Conservation (phyloP, 768 basidiomycete species). For the Pleurotus eryngii region DNA sequence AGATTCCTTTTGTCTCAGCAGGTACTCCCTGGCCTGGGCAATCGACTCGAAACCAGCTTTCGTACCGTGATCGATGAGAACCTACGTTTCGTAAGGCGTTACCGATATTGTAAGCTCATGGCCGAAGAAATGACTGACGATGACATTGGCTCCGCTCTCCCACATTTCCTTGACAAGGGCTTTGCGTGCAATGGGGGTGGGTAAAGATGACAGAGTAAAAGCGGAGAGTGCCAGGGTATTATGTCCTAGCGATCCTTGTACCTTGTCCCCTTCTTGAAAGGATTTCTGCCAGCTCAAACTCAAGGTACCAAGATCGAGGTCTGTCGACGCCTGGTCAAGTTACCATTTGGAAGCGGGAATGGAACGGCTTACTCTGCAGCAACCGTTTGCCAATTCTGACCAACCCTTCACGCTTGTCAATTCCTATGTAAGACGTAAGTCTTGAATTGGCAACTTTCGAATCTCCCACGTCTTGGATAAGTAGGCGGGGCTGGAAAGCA, state of each 20-base stretch:
- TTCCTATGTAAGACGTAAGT: slow-evolving; percentile 61
- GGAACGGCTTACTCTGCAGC: slow-evolving; percentile 41
- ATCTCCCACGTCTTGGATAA: slow-evolving; percentile 21
- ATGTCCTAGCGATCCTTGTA: slow-evolving; percentile 39
- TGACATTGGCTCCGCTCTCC: slow-evolving; percentile 83
- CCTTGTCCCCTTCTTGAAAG: slow-evolving; percentile 45
- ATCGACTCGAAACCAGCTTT: slow-evolving; percentile 73
- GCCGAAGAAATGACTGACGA: slow-evolving; percentile 65
- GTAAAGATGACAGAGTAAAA: slow-evolving; percentile 77
- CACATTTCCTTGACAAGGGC: slow-evolving; percentile 80
- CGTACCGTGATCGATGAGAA: slow-evolving; percentile 84
- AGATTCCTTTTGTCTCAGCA: slow-evolving; percentile 59
- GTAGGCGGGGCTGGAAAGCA: slow-evolving; percentile 48
- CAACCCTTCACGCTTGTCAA: slow-evolving; percentile 77
- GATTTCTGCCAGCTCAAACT: slow-evolving; percentile 53
- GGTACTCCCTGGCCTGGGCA: slow-evolving; percentile 71
- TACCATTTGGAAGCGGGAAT: slow-evolving; percentile 5
- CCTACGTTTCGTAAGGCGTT: slow-evolving; percentile 36
- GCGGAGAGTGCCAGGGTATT: slow-evolving; percentile 75
- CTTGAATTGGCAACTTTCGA: slow-evolving; percentile 44
- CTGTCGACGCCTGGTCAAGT: slow-evolving; percentile 25
- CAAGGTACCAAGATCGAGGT: slow-evolving; percentile 42
- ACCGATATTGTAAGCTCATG: slow-evolving; percentile 3
- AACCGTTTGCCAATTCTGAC: slow-evolving; percentile 64
- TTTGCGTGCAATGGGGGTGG: slow-evolving; percentile 58